Conservation (phyloP, 805 yeast genomes). For the Candida golubevii region DNA sequence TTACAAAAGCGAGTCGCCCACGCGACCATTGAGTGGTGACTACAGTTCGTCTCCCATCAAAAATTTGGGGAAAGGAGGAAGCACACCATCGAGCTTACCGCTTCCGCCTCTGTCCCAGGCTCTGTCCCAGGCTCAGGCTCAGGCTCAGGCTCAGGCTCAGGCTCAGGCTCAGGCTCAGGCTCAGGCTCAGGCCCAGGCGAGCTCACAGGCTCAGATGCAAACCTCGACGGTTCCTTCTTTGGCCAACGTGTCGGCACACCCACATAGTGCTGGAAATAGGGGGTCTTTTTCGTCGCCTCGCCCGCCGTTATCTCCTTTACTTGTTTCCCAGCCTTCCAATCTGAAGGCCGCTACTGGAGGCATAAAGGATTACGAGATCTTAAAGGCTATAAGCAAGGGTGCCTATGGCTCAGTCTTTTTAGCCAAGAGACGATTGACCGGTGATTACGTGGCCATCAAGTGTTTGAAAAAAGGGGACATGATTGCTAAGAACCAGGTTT, state of each 20-base stretch:
- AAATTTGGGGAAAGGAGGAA: conserved; percentile 36
- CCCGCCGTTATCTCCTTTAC: conserved; percentile 76
- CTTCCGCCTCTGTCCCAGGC: conserved; percentile 3
- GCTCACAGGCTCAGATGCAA: not conserved
- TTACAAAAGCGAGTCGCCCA: conserved; percentile 11
- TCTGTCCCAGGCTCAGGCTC: no score
- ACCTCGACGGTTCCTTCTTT: conserved; percentile 1
- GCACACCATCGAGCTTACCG: conserved; percentile 10
- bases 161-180: no score
- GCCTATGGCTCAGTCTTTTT: conserved; percentile 95
- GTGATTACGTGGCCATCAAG: conserved; percentile 94
- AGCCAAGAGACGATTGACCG: conserved; percentile 77
- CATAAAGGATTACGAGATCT: conserved; percentile 81
- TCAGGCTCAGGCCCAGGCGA: no score
- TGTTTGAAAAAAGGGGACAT: conserved; percentile 88
- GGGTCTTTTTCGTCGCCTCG: conserved; percentile 26
- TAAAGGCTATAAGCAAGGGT: conserved; percentile 93
- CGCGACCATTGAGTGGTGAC: conserved; percentile 5
- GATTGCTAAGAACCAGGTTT: conserved; percentile 95
- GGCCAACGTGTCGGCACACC: conserved; percentile 1
- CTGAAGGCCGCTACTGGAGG: conserved; percentile 58
- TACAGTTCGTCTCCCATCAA: conserved; percentile 44
- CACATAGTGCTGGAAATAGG: conserved; percentile 4
- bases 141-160: no score
- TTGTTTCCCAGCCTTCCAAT: conserved; percentile 59